Evolutionary conservation across 495 filamentous ascomycete species (phyloP), one percentile per base, ranked within the genome.

Genomic region (Parathielavia hyrcaniae): DNA sequence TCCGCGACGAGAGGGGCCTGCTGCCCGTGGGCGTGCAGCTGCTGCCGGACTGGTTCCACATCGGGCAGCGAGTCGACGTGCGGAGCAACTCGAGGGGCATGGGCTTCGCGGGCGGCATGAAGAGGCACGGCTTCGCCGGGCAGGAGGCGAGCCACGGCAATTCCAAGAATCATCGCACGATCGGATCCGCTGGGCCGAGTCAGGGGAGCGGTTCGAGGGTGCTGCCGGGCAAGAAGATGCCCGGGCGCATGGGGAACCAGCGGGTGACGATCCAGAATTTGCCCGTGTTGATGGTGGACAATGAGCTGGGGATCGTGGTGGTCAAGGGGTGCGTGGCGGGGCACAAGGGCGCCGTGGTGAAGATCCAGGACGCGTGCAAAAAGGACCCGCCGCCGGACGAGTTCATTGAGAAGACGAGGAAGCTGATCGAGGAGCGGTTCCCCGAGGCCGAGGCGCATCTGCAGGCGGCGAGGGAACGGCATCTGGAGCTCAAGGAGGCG

Each of bases 21-120:
- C 66, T 89, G 53, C 78, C 79, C 5, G 77, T 95, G 35, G 92
- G 92, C 35, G 74, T 85, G 64, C 73, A 77, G 63, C 83, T 98
- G 62, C 74, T 78, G 55, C 88, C 93, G 26, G 83, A 86, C 59
- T 95, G 91, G 87, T 97, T 97, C 73, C 76, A 83, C 61, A 83
- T 89, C 67, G 93, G 93, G 8, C 90, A 96, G 77, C 95, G 81
- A 69, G 86, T 98, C 17, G 93, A 98, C 77, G 83, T 88, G 48
- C 80, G 85, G 67, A 85, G 83, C 22, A 84, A 86, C 66, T 84
- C 82, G 49, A 82, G 85, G 67, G 93, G 93, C 34, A 91, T 87
- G 78, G 93, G 92, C 0, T 97, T 96, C 73, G 89, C 87, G 6
- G 93, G 93, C 79, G 93, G 90, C 56, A 98, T 98, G 92, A 98